These are phyloP conservation scores for Lanmaoa pseudosensibilis DNA, from an alignment of 768 basidiomycete genomes.

Conservation along the genomic window DNA sequence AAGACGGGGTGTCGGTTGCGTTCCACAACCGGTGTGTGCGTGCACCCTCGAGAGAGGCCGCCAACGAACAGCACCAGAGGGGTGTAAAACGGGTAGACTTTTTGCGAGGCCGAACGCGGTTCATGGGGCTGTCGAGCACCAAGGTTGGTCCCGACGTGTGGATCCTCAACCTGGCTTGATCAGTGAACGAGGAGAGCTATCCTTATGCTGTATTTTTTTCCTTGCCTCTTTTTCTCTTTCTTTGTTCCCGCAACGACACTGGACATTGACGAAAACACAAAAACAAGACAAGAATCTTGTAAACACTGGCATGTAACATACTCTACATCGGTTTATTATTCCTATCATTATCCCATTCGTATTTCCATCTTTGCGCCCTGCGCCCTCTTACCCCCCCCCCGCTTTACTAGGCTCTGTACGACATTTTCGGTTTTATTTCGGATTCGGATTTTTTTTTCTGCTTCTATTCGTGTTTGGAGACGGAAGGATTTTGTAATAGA, in stretches of 20 bases:
- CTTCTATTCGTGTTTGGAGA: neutral
- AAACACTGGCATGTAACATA: slow-evolving; percentile 26
- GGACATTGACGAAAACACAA: slow-evolving; percentile 22
- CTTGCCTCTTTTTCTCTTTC: neutral
- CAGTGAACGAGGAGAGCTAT: slow-evolving; percentile 8
- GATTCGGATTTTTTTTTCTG: neutral
- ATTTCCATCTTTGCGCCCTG: neutral
- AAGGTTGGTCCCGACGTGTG: slow-evolving; percentile 39
- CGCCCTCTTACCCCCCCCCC: neutral
- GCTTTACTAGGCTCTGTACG: neutral
- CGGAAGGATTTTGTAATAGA: slow-evolving; percentile 17
- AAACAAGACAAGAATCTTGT: slow-evolving; percentile 14
- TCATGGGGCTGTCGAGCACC: slow-evolving; percentile 48
- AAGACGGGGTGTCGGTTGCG: slow-evolving; percentile 40
- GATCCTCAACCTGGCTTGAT: slow-evolving; percentile 31
- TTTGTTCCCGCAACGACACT: neutral
- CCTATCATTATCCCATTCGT: slow-evolving; percentile 28
- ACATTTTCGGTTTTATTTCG: neutral
- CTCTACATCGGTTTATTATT: slow-evolving; percentile 11
- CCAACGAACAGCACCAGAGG: slow-evolving; percentile 42
- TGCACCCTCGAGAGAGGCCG: slow-evolving; percentile 30
- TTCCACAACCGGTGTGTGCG: slow-evolving; percentile 43
- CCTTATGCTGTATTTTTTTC: slow-evolving; percentile 28
- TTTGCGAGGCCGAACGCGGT: slow-evolving; percentile 41
- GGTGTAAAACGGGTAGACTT: slow-evolving; percentile 59